phyloP scores from a whole-genome alignment of 2,329 filamentous ascomycete species.

The Arthrobotrys sphaeroides region DNA sequence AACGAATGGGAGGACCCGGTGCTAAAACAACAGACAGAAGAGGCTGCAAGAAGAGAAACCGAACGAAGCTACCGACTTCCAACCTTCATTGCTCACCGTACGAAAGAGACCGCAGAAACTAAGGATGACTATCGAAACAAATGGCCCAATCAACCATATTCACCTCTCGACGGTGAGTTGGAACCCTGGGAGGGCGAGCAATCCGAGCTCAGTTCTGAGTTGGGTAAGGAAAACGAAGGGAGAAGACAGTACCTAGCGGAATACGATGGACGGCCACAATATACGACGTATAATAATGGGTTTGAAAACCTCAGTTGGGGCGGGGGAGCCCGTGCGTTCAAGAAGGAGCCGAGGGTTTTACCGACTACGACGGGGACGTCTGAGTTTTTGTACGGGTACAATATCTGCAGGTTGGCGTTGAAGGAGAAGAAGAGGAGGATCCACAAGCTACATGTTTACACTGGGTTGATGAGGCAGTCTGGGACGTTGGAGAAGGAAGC shows the following conservation, averaged over 20 bases:
- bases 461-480: constrained; percentile 66
- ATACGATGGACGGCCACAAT: neutral
- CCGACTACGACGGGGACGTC: neutral
- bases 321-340: neutral
- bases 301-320: neutral
- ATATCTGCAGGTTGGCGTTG: constrained; percentile 66
- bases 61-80: neutral
- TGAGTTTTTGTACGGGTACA: constrained; percentile 44
- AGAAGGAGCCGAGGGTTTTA: constrained; percentile 26
- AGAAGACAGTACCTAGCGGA: neutral
- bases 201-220: neutral
- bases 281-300: neutral
- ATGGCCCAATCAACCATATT: neutral
- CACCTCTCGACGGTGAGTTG: neutral
- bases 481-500: constrained; percentile 64
- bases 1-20: neutral
- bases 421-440: constrained; percentile 74
- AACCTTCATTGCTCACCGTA: neutral
- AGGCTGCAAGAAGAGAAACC: neutral
- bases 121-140: neutral
- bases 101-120: too few species aligned
- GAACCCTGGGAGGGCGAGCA: neutral
- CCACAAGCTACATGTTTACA: constrained; percentile 84
- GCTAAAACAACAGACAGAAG: too few species aligned
- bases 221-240: neutral